phyloP scores from a whole-genome alignment of 306 rosid genomes.

The Rosa chinensis region DNA sequence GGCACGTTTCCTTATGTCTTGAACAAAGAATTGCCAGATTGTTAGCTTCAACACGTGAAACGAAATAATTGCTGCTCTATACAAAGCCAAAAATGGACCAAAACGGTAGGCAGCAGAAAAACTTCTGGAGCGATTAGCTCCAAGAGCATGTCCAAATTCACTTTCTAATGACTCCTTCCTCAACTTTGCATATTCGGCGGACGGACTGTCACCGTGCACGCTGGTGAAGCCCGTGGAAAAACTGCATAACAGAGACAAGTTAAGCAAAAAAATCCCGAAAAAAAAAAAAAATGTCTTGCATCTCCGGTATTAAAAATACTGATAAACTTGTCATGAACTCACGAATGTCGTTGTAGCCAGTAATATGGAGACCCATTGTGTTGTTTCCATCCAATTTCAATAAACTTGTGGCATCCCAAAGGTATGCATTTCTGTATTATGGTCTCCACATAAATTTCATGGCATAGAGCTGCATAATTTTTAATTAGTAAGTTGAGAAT shows the following conservation, averaged over 20 bases:
- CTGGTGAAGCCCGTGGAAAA: constrained; percentile 81
- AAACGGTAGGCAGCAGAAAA: constrained; percentile 59
- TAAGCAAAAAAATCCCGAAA: constrained; percentile 12
- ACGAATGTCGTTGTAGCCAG: constrained; percentile 59
- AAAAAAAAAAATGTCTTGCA: constrained; percentile 3
- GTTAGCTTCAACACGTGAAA: constrained; percentile 75
- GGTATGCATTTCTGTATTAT: constrained; percentile 44
- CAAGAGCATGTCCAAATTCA: constrained; percentile 76
- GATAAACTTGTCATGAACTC: constrained; percentile 33
- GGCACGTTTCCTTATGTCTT: constrained; percentile 70
- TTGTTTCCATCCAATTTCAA: constrained; percentile 34
- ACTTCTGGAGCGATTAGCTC: constrained; percentile 62
- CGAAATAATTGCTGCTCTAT: constrained; percentile 86
- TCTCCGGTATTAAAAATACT: background rate
- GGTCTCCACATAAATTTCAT: constrained; percentile 29
- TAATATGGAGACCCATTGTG: constrained; percentile 32
- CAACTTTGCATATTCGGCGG: constrained; percentile 85
- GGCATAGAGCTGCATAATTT: constrained; percentile 48
- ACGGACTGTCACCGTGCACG: constrained; percentile 89
- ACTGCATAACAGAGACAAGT: constrained; percentile 40
- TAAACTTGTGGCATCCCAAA: constrained; percentile 37
- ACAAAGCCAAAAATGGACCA: constrained; percentile 84
- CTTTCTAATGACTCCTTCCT: constrained; percentile 82
- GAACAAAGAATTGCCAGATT: constrained; percentile 67
- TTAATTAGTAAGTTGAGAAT: background rate